Evolutionary conservation across 2,329 filamentous ascomycete genomes (phyloP), one percentile per base, ranked within the genome.

Genomic region (Chrysoporthe cubensis): DNA sequence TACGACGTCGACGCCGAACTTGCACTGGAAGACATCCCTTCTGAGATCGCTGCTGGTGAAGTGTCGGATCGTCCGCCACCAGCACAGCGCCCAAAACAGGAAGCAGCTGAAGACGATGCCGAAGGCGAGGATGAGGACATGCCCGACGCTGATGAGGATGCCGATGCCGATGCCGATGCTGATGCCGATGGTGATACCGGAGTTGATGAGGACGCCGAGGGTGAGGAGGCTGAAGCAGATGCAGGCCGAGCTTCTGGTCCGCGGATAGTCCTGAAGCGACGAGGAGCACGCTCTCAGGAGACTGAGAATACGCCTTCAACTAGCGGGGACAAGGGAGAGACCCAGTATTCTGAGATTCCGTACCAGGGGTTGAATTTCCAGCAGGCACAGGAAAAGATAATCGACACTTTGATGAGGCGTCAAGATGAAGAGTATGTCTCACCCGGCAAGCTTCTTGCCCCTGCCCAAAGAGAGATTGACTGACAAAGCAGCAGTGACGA

Each of bases 341-440:
- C 83, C 61, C 80, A 87, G 69, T 87, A 87, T 65, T 83, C 87
- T 65, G 80, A 82, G 62, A 79, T 85, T 4, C 83, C 87, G 1
- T 95, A 92, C 77, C 87, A 88, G 66, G 91, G 90, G 5, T 87
- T 94, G 62, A 90, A 77, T 11, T 95, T 97, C 75, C 92, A 96
- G 76, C 86, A 94, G 75, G 94, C 93, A 0, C 93, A 97, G 76
- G 92, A 96, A 73, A 93, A 93, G 81, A 88, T 97, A 66, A 82
- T 97, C 4, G 87, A 90, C 65, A 92, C 95, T 73, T 78, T 95
- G 70, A 84, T 95, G 14, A 86, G 91, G 59, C 88, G 85, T 71
- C 84, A 87, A 60, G 90, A 93, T 69, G 87, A 88, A 69, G 83
- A 86, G 88, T 91, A 81, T 59, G 74, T 76, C 32, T 67, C n/a